Conservation (phyloP, 805 yeast species). For the Priceomyces castillae region DNA sequence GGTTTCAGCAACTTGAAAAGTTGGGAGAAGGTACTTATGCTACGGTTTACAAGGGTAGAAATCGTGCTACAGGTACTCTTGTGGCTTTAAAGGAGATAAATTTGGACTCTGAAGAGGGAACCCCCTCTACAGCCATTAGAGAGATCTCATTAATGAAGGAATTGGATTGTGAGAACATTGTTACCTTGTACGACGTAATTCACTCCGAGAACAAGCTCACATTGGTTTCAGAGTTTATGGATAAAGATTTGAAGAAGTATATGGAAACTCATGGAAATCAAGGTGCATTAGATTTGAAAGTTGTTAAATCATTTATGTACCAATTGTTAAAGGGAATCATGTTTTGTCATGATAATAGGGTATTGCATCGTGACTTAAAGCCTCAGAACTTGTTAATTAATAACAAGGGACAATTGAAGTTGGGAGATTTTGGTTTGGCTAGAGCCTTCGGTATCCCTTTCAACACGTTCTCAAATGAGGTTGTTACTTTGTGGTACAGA, state of each 20-base stretch:
- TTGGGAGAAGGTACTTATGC: slow-evolving; percentile 97
- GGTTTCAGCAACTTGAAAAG: slow-evolving; percentile 65
- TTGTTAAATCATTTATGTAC: slow-evolving; percentile 89
- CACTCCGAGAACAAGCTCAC: slow-evolving; percentile 96
- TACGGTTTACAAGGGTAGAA: slow-evolving; percentile 94
- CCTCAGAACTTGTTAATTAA: slow-evolving; percentile 93
- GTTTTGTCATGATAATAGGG: slow-evolving; percentile 82
- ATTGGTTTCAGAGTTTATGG: slow-evolving; percentile 89
- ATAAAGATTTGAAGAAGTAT: slow-evolving; percentile 87
- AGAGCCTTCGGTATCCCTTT: slow-evolving; percentile 98
- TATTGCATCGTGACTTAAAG: slow-evolving; percentile 83
- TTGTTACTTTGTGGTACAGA: slow-evolving; percentile 96
- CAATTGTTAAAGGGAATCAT: slow-evolving; percentile 87
- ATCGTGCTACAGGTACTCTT: slow-evolving; percentile 78
- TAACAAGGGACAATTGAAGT: slow-evolving; percentile 83
- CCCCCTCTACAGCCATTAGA: slow-evolving; percentile 96
- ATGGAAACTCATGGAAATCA: slow-evolving; percentile 83
- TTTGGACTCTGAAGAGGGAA: slow-evolving; percentile 95
- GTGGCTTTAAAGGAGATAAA: slow-evolving; percentile 95
- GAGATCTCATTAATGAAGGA: slow-evolving; percentile 96
- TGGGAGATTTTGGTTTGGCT: slow-evolving; percentile 96
- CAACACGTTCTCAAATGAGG: slow-evolving; percentile 95
- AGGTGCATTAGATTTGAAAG: slow-evolving; percentile 69
- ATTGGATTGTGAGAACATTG: slow-evolving; percentile 87
- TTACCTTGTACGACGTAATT: slow-evolving; percentile 89